A percentile compares a stretch with the other conserved stretches of the same genome.
Evolutionary conservation across 305 asterid species (phyloP).

Genomic region (Lippia alba): DNA sequence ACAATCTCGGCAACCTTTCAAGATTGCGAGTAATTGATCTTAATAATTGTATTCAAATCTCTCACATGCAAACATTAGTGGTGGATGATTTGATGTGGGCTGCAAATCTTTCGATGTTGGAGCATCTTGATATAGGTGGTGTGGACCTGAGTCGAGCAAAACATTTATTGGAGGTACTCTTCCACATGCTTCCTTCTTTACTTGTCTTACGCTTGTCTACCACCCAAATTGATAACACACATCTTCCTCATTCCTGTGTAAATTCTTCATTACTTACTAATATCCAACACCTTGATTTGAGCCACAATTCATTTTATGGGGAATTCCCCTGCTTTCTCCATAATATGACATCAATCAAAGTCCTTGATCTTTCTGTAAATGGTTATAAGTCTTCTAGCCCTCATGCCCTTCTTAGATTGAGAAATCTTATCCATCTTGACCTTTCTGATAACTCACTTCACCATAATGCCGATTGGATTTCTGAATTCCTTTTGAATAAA

Average conservation of each 20-base stretch:
- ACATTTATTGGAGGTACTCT: conserved; percentile 20
- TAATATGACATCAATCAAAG: conserved; percentile 12
- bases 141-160: conserved; percentile 13
- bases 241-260: conserved; percentile 9
- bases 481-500: background rate
- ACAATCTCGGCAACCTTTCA: conserved; percentile 28
- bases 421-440: background rate
- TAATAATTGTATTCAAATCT: background rate
- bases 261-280: background rate
- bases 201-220: background rate
- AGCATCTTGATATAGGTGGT: conserved; percentile 13
- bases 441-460: background rate
- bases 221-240: background rate
- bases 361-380: conserved; percentile 6
- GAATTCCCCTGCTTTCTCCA: conserved; percentile 26
- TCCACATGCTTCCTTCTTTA: conserved; percentile 14
- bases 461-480: background rate
- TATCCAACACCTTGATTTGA: conserved; percentile 14
- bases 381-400: background rate
- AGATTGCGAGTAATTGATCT: conserved; percentile 10
- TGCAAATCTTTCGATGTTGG: conserved; percentile 2
- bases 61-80: too few species aligned
- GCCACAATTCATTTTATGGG: background rate
- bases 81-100: conserved; percentile 14
- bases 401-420: too few species aligned